Evolutionary conservation across 2,329 filamentous ascomycete species (phyloP).

Genomic region (Pleurostoma richardsiae): DNA sequence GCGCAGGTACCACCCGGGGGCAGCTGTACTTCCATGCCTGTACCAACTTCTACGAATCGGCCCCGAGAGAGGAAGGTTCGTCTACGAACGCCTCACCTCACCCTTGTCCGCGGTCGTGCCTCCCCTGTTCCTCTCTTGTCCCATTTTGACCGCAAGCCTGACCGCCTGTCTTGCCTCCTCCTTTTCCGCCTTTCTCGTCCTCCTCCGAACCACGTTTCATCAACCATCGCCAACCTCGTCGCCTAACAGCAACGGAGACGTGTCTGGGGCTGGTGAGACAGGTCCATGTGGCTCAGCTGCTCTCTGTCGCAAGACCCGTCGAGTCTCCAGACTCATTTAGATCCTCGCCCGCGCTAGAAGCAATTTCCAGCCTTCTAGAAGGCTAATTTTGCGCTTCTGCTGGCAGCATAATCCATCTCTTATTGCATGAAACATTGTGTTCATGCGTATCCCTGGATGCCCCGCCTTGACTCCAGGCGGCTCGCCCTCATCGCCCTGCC

Average conservation of each 20-base stretch:
- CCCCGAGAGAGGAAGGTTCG: no score
- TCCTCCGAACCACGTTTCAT: background rate
- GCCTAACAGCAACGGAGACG: no score
- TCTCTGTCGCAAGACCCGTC: background rate
- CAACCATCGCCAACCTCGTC: background rate
- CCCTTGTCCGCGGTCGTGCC: no score
- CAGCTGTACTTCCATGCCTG: no score
- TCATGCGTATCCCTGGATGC: constrained; percentile 34
- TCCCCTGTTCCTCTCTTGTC: no score
- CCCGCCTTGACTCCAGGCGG: constrained; percentile 8
- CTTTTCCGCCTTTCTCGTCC: background rate
- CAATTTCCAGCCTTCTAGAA: constrained; percentile 29
- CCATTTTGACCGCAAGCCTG: no score
- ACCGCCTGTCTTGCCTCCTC: background rate
- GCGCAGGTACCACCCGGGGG: no score
- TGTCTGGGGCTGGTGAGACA: no score
- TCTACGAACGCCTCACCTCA: no score
- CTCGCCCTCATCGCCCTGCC: no score
- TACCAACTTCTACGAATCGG: no score
- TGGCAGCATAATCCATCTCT: constrained; percentile 39
- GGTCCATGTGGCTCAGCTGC: background rate
- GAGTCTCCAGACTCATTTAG: background rate
- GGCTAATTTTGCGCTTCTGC: constrained; percentile 16
- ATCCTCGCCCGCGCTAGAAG: constrained; percentile 23
- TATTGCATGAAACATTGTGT: constrained; percentile 38